phyloP scores from a whole-genome alignment of 2,329 filamentous ascomycete species.

The Apiospora koreana region DNA sequence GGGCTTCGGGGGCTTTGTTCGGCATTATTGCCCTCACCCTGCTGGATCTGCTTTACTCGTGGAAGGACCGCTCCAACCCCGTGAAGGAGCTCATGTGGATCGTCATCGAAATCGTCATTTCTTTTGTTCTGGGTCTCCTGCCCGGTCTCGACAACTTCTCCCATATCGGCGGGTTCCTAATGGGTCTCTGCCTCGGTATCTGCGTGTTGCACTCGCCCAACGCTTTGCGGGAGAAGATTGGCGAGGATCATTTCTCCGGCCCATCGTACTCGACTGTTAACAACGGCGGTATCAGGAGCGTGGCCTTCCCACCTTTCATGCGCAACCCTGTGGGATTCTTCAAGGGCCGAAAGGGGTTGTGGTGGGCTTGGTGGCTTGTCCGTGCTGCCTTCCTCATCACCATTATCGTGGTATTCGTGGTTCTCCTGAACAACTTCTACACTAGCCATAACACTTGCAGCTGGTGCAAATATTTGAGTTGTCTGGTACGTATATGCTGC shows the following conservation, averaged over 20 bases:
- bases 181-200: conserved; percentile 85
- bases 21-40: conserved; percentile 87
- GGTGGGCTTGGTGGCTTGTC: conserved; percentile 98
- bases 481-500: conserved; percentile 67
- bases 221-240: conserved; percentile 72
- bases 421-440: conserved; percentile 92
- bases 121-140: conserved; percentile 87
- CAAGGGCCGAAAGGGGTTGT: conserved; percentile 86
- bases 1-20: conserved; percentile 88
- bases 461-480: conserved; percentile 97
- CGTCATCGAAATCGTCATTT: conserved; percentile 80
- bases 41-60: conserved; percentile 90
- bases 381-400: conserved; percentile 75
- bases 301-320: conserved; percentile 54
- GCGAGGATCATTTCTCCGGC: conserved; percentile 50
- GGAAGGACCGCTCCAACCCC: conserved; percentile 76
- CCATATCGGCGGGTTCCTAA: conserved; percentile 93
- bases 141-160: conserved; percentile 96
- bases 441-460: conserved; percentile 71
- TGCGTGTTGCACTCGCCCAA: conserved; percentile 89
- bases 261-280: conserved; percentile 72
- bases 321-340: conserved; percentile 77
- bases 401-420: conserved; percentile 82
- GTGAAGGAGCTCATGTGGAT: conserved; percentile 87
- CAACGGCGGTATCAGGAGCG: conserved; percentile 39